Conservation (phyloP, 2,329 filamentous ascomycete species). For the Colletotrichum noveboracense region DNA sequence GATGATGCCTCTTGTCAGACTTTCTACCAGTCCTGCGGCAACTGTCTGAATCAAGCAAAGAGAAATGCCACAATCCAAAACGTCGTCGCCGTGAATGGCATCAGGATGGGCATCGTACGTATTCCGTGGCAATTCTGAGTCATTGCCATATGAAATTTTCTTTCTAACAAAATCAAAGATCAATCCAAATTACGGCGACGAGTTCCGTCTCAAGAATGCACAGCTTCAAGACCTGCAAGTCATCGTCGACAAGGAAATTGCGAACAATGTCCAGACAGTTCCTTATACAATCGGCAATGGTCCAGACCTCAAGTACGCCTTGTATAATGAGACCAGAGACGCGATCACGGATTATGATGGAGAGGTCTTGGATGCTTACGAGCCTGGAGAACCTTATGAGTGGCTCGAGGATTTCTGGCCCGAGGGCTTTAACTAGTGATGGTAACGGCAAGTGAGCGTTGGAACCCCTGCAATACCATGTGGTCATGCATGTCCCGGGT, state of each 20-base stretch:
- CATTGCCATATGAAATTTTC: accelerated
- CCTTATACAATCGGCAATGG: constrained; percentile 29
- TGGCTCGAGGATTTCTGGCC: constrained; percentile 59
- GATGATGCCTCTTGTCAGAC: constrained; percentile 2
- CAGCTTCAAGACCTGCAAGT: constrained; percentile 29
- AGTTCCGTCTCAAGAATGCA: constrained; percentile 31
- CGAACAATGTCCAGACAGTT: constrained; percentile 32
- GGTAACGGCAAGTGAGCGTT: not conserved
- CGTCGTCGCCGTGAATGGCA: constrained; percentile 28
- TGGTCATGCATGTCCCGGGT: not conserved
- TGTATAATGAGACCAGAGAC: constrained; percentile 31
- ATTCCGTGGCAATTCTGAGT: not conserved
- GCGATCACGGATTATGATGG: constrained; percentile 30
- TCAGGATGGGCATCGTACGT: constrained; percentile 28
- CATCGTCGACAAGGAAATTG: constrained; percentile 32
- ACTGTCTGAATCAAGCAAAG: constrained; percentile 31
- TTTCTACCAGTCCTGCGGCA: constrained; percentile 33
- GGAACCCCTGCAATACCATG: not conserved
- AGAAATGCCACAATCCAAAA: constrained; percentile 31
- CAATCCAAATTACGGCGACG: constrained; percentile 33
- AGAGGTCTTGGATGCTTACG: constrained; percentile 24
- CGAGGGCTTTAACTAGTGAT: constrained; percentile 26
- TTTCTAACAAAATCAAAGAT: constrained; percentile 22
- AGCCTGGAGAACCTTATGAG: constrained; percentile 49
- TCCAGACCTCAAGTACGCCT: constrained; percentile 31